phyloP scores from a whole-genome alignment of 2,329 filamentous ascomycete genomes.

The Cercospora sp. region DNA sequence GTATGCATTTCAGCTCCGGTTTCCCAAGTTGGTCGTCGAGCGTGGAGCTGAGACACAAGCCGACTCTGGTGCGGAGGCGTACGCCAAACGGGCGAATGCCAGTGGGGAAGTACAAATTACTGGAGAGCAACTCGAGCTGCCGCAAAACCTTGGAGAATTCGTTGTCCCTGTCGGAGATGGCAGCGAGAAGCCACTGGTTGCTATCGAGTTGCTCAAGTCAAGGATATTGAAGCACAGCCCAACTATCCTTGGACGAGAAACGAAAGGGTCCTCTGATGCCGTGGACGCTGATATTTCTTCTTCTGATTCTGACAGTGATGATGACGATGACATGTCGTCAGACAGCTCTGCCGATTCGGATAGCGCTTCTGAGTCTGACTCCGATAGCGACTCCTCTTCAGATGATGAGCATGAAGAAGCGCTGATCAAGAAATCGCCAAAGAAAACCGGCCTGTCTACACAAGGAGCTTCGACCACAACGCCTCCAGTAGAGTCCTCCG shows the following conservation, averaged over 20 bases:
- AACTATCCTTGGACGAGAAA: background rate
- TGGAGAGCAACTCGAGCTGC: slow-evolving; percentile 58
- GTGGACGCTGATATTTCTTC: slow-evolving; percentile 9
- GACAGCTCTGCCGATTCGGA: slow-evolving; percentile 14
- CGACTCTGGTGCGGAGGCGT: slow-evolving; percentile 25
- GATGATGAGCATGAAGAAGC: slow-evolving; percentile 3
- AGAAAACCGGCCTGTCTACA: background rate
- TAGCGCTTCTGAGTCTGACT: slow-evolving; percentile 17
- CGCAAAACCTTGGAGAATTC: slow-evolving; percentile 48
- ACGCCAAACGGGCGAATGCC: slow-evolving; percentile 14
- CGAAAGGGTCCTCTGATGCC: background rate
- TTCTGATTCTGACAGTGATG: slow-evolving; percentile 12
- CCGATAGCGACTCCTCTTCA: slow-evolving; percentile 8
- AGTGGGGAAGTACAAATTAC: slow-evolving; percentile 30
- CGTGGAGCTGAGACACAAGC: slow-evolving; percentile 52
- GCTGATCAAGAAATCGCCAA: background rate
- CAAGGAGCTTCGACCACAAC: background rate
- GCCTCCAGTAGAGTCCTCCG: slow-evolving; percentile 7
- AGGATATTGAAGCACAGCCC: slow-evolving; percentile 42
- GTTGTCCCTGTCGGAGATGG: slow-evolving; percentile 54
- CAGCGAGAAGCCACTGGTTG: slow-evolving; percentile 69
- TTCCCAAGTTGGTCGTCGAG: slow-evolving; percentile 75
- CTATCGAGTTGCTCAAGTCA: slow-evolving; percentile 72
- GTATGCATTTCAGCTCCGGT: slow-evolving; percentile 67
- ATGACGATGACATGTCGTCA: background rate